Percentiles rank a stretch among this genome's conserved stretches.
phyloP scores from a whole-genome alignment of 768 basidiomycete genomes.

The Pleurotus platypus region DNA sequence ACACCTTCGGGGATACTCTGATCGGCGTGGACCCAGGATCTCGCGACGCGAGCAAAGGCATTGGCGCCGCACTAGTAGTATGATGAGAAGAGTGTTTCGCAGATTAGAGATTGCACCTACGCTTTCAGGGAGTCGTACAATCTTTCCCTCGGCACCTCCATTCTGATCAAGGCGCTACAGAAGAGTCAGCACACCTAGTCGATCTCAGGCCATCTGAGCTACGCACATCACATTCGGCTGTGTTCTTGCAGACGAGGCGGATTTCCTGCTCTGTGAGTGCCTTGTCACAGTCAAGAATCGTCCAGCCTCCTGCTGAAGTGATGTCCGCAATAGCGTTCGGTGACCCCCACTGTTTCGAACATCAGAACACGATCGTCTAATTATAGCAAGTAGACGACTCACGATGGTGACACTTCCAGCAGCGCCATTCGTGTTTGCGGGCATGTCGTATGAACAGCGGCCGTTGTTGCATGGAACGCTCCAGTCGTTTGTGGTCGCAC shows the following conservation, averaged over 20 bases:
- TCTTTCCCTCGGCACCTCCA: slow-evolving; percentile 42
- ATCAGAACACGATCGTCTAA: slow-evolving; percentile 2
- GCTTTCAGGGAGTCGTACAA: slow-evolving; percentile 51
- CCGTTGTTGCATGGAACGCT: background rate
- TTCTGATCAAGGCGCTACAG: slow-evolving; percentile 32
- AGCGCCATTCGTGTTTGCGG: background rate
- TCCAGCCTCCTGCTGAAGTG: background rate
- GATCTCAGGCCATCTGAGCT: slow-evolving; percentile 20
- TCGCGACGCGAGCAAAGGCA: slow-evolving; percentile 38
- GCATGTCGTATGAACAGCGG: slow-evolving; percentile 12
- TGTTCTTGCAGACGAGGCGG: slow-evolving; percentile 11
- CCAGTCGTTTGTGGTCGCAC: background rate
- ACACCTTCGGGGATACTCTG: slow-evolving; percentile 35
- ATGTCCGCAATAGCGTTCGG: background rate
- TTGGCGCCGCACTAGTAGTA: slow-evolving; percentile 32
- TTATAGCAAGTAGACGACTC: background rate
- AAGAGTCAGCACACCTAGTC: slow-evolving; percentile 35
- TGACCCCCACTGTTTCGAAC: background rate
- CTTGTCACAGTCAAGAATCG: background rate
- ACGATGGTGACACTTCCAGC: slow-evolving; percentile 10
- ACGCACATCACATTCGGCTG: slow-evolving; percentile 23
- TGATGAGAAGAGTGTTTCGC: slow-evolving; percentile 24
- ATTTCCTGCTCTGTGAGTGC: background rate
- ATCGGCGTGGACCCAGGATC: slow-evolving; percentile 35
- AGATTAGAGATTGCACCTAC: slow-evolving; percentile 33